Evolutionary conservation across 2,329 filamentous ascomycete species (phyloP).

Genomic region (Epichloe sibirici): DNA sequence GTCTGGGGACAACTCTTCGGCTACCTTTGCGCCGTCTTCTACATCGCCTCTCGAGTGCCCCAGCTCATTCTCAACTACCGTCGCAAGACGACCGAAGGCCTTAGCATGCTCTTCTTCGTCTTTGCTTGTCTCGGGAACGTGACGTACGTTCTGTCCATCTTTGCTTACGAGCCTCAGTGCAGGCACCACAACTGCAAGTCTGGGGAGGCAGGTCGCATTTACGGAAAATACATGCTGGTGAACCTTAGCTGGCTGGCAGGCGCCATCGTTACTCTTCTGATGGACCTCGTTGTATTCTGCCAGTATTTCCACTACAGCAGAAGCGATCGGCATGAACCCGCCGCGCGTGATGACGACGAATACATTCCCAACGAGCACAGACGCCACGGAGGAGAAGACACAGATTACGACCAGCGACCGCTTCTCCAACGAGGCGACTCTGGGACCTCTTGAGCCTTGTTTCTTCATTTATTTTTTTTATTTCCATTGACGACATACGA

Average conservation of each 20-base stretch:
- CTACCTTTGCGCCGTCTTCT: slow-evolving; percentile 79
- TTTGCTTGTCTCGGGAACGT: slow-evolving; percentile 94
- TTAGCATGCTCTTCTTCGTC: slow-evolving; percentile 89
- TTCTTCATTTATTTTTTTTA: not conserved
- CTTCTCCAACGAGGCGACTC: slow-evolving; percentile 21
- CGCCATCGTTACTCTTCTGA: slow-evolving; percentile 71
- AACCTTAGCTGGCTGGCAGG: slow-evolving; percentile 87
- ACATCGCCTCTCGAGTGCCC: slow-evolving; percentile 79
- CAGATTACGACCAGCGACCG: slow-evolving; percentile 28
- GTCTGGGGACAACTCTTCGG: slow-evolving; percentile 80
- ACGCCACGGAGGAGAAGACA: slow-evolving; percentile 10
- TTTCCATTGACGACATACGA: not conserved
- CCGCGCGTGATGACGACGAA: slow-evolving; percentile 15
- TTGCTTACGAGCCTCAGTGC: slow-evolving; percentile 76
- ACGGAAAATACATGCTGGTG: slow-evolving; percentile 72
- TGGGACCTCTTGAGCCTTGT: not conserved
- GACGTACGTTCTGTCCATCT: slow-evolving; percentile 83
- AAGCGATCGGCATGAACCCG: slow-evolving; percentile 15
- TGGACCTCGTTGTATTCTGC: slow-evolving; percentile 78
- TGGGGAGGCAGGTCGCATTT: slow-evolving; percentile 55
- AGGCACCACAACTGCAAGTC: slow-evolving; percentile 39
- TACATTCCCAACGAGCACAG: slow-evolving; percentile 14
- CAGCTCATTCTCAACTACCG: slow-evolving; percentile 88
- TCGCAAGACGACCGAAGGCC: slow-evolving; percentile 83
- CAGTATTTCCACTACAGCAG: slow-evolving; percentile 78